Conservation (phyloP, 352 stramenopile genomes). For the Phytophthora fragariaefolia region DNA sequence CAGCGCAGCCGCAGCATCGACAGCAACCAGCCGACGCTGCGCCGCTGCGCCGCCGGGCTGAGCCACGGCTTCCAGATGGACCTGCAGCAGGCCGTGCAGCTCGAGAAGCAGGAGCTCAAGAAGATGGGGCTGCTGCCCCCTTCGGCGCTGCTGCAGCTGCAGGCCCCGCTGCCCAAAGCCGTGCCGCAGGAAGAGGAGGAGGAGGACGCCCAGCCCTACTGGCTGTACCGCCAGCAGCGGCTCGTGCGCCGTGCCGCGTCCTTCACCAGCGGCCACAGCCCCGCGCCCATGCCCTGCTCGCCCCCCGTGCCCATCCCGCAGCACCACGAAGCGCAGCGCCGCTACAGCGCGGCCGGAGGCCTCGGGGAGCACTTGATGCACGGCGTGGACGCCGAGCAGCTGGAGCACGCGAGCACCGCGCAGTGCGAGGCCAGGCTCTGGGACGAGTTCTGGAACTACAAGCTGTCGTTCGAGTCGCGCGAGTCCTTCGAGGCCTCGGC, state of each 20-base stretch:
- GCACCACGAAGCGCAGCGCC: conserved; percentile 29
- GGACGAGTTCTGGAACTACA: conserved; percentile 80
- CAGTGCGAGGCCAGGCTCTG: conserved; percentile 63
- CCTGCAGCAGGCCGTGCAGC: conserved; percentile 35
- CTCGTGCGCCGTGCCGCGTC: conserved; percentile 39
- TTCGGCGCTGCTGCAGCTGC: background rate
- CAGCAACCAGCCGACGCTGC: conserved; percentile 4
- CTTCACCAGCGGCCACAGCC: conserved; percentile 31
- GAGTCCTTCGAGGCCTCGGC: conserved; percentile 66
- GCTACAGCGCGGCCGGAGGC: conserved; percentile 37
- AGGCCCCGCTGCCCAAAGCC: conserved; percentile 9
- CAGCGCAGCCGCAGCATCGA: conserved; percentile 26
- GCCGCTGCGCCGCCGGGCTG: conserved; percentile 11
- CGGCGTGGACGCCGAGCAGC: conserved; percentile 20
- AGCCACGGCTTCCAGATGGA: conserved; percentile 42
- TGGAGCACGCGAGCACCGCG: conserved; percentile 25
- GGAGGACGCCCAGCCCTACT: conserved; percentile 18
- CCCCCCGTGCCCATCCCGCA: conserved; percentile 62
- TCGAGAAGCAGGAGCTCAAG: conserved; percentile 42
- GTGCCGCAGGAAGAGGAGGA: conserved; percentile 16
- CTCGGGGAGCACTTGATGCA: conserved; percentile 16
- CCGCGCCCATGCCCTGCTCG: conserved; percentile 43
- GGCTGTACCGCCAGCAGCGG: conserved; percentile 30
- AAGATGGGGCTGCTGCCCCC: conserved; percentile 24
- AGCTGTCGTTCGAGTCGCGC: conserved; percentile 69